These are phyloP conservation scores for Xerocomus subilludens DNA, from an alignment of 1,284 basidiomycete species.

Conservation along the genomic window DNA sequence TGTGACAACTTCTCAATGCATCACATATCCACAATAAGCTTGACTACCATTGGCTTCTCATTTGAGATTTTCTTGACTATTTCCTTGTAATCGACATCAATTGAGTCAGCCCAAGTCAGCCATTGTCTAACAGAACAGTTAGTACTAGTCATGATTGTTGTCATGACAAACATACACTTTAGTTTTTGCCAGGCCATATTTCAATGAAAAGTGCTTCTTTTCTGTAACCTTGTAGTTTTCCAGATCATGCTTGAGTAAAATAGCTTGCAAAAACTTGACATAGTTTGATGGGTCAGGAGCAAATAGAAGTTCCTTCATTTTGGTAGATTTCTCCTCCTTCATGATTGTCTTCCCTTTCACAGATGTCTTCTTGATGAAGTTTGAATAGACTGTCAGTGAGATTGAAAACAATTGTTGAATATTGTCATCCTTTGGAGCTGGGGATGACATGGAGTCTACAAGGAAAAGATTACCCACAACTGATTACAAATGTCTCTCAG, in stretches of 20 bases:
- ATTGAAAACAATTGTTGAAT: background rate
- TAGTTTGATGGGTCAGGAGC: background rate
- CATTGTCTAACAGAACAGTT: background rate
- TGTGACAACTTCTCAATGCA: constrained; percentile 27
- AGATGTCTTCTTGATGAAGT: background rate
- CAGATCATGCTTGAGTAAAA: background rate
- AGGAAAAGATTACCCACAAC: too few relatives aligned
- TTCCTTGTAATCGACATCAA: constrained; percentile 32
- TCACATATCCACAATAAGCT: constrained; percentile 33
- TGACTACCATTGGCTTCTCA: constrained; percentile 17
- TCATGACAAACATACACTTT: too few relatives aligned
- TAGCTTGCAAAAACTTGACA: background rate
- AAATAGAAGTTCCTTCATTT: background rate
- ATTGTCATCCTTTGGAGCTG: too few relatives aligned
- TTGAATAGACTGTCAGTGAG: background rate
- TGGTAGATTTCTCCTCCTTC: background rate
- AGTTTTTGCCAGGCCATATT: background rate
- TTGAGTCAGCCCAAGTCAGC: background rate
- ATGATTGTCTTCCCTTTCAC: background rate
- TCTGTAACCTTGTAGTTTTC: background rate
- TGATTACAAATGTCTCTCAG: too few relatives aligned
- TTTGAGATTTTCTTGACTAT: constrained; percentile 25
- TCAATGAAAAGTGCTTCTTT: background rate
- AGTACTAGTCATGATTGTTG: too few relatives aligned
- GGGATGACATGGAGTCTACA: too few relatives aligned